Evolutionary conservation across 352 stramenopile species (phyloP).

Genomic region (Phytophthora pini): DNA sequence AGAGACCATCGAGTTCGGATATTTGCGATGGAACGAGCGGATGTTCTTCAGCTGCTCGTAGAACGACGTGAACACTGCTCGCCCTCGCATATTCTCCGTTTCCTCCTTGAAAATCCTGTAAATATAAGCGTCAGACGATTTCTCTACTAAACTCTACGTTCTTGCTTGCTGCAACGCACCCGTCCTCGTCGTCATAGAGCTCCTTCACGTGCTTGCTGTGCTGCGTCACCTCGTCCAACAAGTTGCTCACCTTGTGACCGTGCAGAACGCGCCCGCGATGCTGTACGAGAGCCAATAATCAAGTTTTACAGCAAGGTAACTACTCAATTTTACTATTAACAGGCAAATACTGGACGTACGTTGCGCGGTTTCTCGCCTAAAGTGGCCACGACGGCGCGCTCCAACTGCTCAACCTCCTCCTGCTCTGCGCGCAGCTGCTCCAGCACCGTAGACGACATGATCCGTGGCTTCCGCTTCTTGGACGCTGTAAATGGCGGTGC

Average conservation of each 20-base stretch:
- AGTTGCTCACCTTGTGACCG: conserved; percentile 84
- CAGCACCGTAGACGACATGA: conserved; percentile 87
- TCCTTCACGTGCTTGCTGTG: conserved; percentile 77
- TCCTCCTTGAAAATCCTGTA: conserved; percentile 79
- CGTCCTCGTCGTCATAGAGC: conserved; percentile 86
- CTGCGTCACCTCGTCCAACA: conserved; percentile 74
- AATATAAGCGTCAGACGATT: no score
- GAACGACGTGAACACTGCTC: conserved; percentile 88
- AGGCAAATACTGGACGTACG: conserved; percentile 42
- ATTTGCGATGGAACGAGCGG: conserved; percentile 86
- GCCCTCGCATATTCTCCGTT: conserved; percentile 77
- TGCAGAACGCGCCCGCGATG: conserved; percentile 82
- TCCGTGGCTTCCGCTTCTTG: conserved; percentile 1
- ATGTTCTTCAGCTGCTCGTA: conserved; percentile 90
- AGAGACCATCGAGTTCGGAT: conserved; percentile 69
- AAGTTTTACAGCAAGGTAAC: not conserved
- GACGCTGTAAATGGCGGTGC: conserved; percentile 11
- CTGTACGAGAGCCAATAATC: conserved; percentile 37
- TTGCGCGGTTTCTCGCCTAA: conserved; percentile 84
- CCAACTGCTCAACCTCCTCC: conserved; percentile 82
- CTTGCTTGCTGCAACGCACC: conserved; percentile 40
- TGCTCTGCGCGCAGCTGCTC: conserved; percentile 85
- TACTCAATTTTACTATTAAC: no score
- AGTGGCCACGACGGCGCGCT: conserved; percentile 75
- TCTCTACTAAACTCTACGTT: no score